A percentile compares a stretch with the other conserved stretches of the same genome.
Evolutionary conservation across 108 stramenopile genomes (phyloP).

Genomic region (Bacterosira constricta): DNA sequence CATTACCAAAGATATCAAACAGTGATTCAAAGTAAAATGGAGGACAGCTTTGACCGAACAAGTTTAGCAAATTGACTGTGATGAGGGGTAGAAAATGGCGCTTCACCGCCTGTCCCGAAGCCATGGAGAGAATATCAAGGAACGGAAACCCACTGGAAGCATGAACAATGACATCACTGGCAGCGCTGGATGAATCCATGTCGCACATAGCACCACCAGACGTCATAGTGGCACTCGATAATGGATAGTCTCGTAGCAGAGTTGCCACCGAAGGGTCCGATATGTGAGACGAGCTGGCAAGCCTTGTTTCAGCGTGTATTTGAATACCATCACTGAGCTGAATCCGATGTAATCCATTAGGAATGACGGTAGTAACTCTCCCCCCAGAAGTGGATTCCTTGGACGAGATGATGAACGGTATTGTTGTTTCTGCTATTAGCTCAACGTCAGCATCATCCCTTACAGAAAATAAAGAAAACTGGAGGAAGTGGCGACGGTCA

Average conservation of each 20-base stretch:
- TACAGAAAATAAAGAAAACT: constrained; percentile 69
- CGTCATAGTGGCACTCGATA: not conserved
- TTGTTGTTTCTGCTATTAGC: constrained; percentile 58
- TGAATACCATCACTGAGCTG: constrained; percentile 73
- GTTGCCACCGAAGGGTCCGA: constrained; percentile 73
- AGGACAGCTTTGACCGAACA: constrained; percentile 20
- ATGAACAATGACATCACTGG: constrained; percentile 11
- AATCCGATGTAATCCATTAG: constrained; percentile 81
- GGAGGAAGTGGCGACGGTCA: constrained; percentile 73
- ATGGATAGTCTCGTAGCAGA: constrained; percentile 68
- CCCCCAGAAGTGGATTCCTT: constrained; percentile 58
- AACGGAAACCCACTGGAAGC: constrained; percentile 15
- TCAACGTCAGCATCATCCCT: constrained; percentile 33
- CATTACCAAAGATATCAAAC: constrained; percentile 43
- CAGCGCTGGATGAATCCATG: not conserved
- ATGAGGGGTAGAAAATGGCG: constrained; percentile 40
- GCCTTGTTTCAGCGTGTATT: constrained; percentile 73
- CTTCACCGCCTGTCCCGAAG: constrained; percentile 35
- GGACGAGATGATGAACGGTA: constrained; percentile 72
- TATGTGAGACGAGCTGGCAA: constrained; percentile 73
- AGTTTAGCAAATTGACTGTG: constrained; percentile 22
- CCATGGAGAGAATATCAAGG: constrained; percentile 37
- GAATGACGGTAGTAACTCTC: constrained; percentile 77
- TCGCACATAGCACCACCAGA: not conserved
- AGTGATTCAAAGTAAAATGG: constrained; percentile 45